phyloP scores from a whole-genome alignment of 2,329 filamentous ascomycete species.

The Aspergillus persii region DNA sequence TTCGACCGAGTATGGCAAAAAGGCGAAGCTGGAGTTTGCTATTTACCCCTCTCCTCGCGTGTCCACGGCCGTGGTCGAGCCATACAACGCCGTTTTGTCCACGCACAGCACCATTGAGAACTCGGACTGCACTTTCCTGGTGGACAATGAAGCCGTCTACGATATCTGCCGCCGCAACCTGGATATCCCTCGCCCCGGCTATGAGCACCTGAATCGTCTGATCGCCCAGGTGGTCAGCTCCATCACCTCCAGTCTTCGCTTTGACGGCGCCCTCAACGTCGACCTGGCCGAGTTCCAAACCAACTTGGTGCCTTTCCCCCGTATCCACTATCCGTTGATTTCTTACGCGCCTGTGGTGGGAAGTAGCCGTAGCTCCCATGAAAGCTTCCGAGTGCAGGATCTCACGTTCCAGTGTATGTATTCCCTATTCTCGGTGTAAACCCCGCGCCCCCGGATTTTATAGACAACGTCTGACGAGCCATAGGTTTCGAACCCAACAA shows the following conservation, averaged over 20 bases:
- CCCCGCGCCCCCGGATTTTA: background rate
- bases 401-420: conserved; percentile 61
- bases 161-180: conserved; percentile 65
- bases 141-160: conserved; percentile 68
- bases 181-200: conserved; percentile 63
- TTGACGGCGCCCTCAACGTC: conserved; percentile 66
- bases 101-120: conserved; percentile 65
- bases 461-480: conserved; percentile 7
- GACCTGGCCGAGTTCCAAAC: conserved; percentile 69
- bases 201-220: conserved; percentile 64
- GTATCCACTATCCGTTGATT: conserved; percentile 67
- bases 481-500: conserved; percentile 65
- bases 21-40: conserved; percentile 66
- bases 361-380: conserved; percentile 73
- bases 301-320: conserved; percentile 65
- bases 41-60: conserved; percentile 65
- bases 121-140: conserved; percentile 66
- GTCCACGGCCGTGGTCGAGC: conserved; percentile 66
- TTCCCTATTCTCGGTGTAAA: background rate
- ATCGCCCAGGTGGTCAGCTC: conserved; percentile 68
- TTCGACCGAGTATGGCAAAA: conserved; percentile 65
- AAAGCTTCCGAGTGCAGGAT: conserved; percentile 83
- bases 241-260: conserved; percentile 64
- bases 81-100: conserved; percentile 60
- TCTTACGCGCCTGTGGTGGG: conserved; percentile 64